Conservation (phyloP, 2,329 filamentous ascomycete genomes). For the Metarhizium rileyi region DNA sequence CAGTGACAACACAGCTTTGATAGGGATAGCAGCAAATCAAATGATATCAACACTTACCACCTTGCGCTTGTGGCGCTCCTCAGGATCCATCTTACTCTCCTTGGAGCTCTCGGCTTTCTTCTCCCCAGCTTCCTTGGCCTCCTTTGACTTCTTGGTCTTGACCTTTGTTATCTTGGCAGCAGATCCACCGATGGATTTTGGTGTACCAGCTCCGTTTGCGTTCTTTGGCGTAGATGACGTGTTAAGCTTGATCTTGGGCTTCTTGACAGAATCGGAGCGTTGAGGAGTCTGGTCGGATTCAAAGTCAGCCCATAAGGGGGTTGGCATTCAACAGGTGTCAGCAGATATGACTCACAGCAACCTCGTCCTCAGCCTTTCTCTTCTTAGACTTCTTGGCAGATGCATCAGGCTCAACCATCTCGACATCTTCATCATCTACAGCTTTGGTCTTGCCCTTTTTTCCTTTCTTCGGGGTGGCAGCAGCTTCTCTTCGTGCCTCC, state of each 20-base stretch:
- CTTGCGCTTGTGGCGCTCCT: constrained; percentile 50
- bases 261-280: constrained; percentile 53
- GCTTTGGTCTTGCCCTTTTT: constrained; percentile 41
- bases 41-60: constrained; percentile 32
- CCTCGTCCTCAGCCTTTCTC: constrained; percentile 79
- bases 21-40: neutral
- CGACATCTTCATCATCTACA: constrained; percentile 46
- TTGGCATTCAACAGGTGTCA: neutral
- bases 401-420: constrained; percentile 53
- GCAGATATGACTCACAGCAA: constrained; percentile 30
- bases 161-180: constrained; percentile 44
- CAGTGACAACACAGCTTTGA: neutral
- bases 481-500: constrained; percentile 33
- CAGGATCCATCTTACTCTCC: constrained; percentile 47
- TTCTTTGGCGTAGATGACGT: constrained; percentile 59
- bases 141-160: constrained; percentile 39
- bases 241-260: constrained; percentile 57
- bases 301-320: neutral
- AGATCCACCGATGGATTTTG: constrained; percentile 48
- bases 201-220: constrained; percentile 48
- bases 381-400: constrained; percentile 59
- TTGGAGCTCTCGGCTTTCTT: constrained; percentile 44
- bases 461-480: constrained; percentile 28
- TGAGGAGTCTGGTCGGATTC: constrained; percentile 38
- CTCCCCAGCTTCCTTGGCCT: constrained; percentile 48